Conservation (phyloP, 805 yeast species). For the Candida dajiaensis region DNA sequence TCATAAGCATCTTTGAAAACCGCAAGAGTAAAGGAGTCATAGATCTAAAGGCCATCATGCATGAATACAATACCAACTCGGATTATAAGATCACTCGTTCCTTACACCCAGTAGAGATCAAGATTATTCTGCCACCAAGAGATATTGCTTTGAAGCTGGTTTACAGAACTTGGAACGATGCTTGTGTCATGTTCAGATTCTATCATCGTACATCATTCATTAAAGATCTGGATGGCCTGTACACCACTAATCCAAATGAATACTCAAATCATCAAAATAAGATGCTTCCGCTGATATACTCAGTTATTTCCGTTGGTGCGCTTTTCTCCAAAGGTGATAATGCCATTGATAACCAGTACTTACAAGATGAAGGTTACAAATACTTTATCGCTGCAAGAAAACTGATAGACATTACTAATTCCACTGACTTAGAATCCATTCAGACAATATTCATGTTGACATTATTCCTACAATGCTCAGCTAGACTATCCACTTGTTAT, state of each 20-base stretch:
- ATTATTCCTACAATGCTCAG: slow-evolving; percentile 82
- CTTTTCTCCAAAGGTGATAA: slow-evolving; percentile 46
- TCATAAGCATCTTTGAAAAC: slow-evolving; percentile 12
- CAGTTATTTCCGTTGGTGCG: slow-evolving; percentile 84
- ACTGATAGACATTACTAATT: slow-evolving; percentile 80
- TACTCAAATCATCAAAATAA: slow-evolving; percentile 75
- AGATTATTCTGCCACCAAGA: slow-evolving; percentile 70
- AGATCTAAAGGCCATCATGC: slow-evolving; percentile 13
- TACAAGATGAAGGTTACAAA: slow-evolving; percentile 64
- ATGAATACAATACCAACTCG: slow-evolving; percentile 9
- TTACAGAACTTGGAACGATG: slow-evolving; percentile 77
- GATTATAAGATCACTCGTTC: slow-evolving; percentile 22
- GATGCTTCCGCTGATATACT: slow-evolving; percentile 75
- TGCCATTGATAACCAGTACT: slow-evolving; percentile 27
- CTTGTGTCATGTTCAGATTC: slow-evolving; percentile 78
- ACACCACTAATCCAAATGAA: slow-evolving; percentile 69
- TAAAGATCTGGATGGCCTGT: slow-evolving; percentile 66
- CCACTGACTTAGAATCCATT: slow-evolving; percentile 74
- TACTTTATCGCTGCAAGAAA: slow-evolving; percentile 84
- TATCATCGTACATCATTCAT: slow-evolving; percentile 82
- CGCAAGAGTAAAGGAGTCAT: slow-evolving; percentile 15
- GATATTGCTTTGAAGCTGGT: slow-evolving; percentile 68
- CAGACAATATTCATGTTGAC: slow-evolving; percentile 86
- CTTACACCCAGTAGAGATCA: slow-evolving; percentile 33
- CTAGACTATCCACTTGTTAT: slow-evolving; percentile 83